Evolutionary conservation across 306 rosid species (phyloP), one percentile per base, ranked within the genome.

Genomic region (Calophaca sinica): DNA sequence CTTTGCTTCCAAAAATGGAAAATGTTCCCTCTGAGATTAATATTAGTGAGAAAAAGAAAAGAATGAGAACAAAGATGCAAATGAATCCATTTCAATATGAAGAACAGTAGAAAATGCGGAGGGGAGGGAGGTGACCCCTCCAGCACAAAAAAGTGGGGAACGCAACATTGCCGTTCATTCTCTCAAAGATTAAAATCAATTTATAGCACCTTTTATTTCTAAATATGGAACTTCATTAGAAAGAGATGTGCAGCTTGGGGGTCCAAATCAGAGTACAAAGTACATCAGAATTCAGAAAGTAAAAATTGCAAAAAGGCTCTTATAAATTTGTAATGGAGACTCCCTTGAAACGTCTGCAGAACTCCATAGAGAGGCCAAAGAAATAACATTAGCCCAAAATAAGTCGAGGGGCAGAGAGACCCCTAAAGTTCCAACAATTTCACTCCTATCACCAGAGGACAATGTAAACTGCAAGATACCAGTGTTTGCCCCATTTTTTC

Each of bases 1-100:
- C 59, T 88, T 88, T 84, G 89, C 96, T 76, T 89, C 98, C 53
- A 94, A 84, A 79, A 94, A 94, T 38, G 97, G 94, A 77, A 94
- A 94, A 78, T 94, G 96, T 79, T 91, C 97, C 85, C 97, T 87
- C 98, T 94, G 86, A 71, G 65, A 87, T 60, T 41, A 75, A 42
- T 67, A 50, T 53, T 5, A 49, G 59, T 50, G 75, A 74, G 64
- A 33, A 33, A 33, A 33, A 61, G 41, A 81, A 72, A 15, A 78
- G 26, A 9, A 69, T 84, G 78, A 73, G 78, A 63, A 55, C 31
- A 29, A 76, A 2, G 28, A 74, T 55, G 42, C 42, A 74, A 62
- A 70, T 45, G 29, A 75, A 20, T 69, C 20, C 12, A 33, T 42
- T 50, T 80, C 61, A 3, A 42, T 13, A 20, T 3, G 11, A 74